phyloP scores from a whole-genome alignment of 2,329 filamentous ascomycete genomes.

The Zasmidium citrigriseum region DNA sequence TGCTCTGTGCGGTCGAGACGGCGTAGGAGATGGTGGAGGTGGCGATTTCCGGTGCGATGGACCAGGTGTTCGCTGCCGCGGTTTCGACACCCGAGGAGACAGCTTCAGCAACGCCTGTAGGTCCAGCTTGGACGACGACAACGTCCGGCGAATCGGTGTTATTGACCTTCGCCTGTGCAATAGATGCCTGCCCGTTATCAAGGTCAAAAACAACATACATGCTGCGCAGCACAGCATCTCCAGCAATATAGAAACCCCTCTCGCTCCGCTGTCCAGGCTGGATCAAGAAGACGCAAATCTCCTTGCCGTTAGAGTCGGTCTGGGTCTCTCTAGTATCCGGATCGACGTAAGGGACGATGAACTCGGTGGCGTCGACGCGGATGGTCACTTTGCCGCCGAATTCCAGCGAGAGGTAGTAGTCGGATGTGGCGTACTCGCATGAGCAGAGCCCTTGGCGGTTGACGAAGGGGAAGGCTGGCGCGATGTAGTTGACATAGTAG shows the following conservation, averaged over 20 bases:
- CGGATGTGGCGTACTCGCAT: conserved; percentile 29
- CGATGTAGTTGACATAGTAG: conserved; percentile 28
- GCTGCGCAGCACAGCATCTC: conserved; percentile 34
- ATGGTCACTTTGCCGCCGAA: conserved; percentile 32
- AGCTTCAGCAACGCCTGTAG: conserved; percentile 30
- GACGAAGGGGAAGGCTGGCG: conserved; percentile 25
- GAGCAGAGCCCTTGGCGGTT: conserved; percentile 19
- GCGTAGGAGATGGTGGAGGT: conserved; percentile 22
- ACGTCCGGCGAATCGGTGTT: conserved; percentile 21
- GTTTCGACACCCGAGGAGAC: conserved; percentile 21
- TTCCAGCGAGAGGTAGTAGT: conserved; percentile 28
- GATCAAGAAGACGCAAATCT: conserved; percentile 32
- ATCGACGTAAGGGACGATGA: conserved; percentile 34
- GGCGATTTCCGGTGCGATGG: conserved; percentile 24
- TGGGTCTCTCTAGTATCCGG: conserved; percentile 23
- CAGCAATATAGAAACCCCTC: conserved; percentile 27
- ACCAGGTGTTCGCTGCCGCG: conserved; percentile 17
- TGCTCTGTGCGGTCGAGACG: conserved; percentile 24
- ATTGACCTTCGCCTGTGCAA: conserved; percentile 35
- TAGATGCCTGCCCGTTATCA: conserved; percentile 36
- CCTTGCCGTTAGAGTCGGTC: conserved; percentile 16
- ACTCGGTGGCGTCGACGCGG: conserved; percentile 28
- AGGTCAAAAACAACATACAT: conserved; percentile 41
- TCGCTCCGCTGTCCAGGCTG: conserved; percentile 13
- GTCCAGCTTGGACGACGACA: conserved; percentile 30